A percentile compares a stretch with the other conserved stretches of the same genome.
These are phyloP conservation scores for Allium fistulosum DNA, from an alignment of 106 monocot species.

Conservation along the genomic window DNA sequence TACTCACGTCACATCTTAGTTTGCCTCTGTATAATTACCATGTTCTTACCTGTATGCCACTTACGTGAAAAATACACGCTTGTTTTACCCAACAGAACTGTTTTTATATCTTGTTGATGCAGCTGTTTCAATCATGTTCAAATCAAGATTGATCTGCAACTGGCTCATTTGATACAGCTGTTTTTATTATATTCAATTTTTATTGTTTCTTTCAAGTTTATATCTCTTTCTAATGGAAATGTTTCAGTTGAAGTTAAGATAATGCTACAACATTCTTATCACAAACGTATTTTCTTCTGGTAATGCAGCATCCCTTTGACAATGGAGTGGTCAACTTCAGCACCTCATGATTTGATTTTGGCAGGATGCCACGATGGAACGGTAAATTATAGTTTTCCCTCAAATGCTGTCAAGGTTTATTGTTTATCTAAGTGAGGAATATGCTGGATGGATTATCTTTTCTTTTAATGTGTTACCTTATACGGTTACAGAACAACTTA, in stretches of 20 bases:
- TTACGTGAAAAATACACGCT: too few relatives aligned
- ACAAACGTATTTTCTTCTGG: conserved; percentile 8
- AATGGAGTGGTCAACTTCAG: conserved; percentile 71
- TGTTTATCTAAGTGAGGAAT: too few relatives aligned
- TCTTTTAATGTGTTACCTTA: too few relatives aligned
- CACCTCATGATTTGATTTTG: conserved; percentile 55
- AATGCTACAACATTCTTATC: neutral
- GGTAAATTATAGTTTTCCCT: conserved; percentile 21
- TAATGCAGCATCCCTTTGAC: conserved; percentile 67
- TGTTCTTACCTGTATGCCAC: too few relatives aligned
- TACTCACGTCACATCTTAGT: too few relatives aligned
- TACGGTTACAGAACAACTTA: too few relatives aligned
- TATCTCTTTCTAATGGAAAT: neutral
- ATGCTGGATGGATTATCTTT: too few relatives aligned
- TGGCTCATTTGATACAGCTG: neutral
- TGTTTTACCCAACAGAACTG: too few relatives aligned
- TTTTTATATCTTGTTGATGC: too few relatives aligned
- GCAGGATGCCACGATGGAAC: conserved; percentile 88
- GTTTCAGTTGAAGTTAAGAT: neutral
- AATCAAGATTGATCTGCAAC: neutral
- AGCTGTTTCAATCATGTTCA: too few relatives aligned
- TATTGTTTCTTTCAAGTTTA: neutral
- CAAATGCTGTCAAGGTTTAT: too few relatives aligned
- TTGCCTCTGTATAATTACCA: too few relatives aligned
- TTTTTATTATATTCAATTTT: neutral